Conservation (phyloP, 192 early-diverging fungal species). For the Allomyces macrogynus region DNA sequence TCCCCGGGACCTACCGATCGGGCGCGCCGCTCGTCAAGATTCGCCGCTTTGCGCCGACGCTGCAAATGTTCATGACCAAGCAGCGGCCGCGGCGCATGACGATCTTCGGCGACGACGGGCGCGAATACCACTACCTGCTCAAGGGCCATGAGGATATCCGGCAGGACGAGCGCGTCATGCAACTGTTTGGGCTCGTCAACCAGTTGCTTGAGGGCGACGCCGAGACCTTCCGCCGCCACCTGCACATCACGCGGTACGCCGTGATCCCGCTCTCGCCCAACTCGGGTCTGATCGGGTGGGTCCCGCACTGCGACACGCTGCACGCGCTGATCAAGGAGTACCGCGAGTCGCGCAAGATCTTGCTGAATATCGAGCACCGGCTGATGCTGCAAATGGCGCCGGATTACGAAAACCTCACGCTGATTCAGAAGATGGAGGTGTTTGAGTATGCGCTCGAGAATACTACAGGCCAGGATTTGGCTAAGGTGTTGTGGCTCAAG, state of each 20-base stretch:
- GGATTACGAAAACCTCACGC: constrained; percentile 28
- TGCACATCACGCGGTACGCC: constrained; percentile 74
- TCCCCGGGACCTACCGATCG: constrained; percentile 53
- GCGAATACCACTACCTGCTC: constrained; percentile 70
- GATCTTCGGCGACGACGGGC: constrained; percentile 72
- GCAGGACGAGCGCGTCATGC: constrained; percentile 98
- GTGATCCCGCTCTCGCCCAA: constrained; percentile 87
- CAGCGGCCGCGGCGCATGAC: constrained; percentile 71
- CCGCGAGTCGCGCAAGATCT: constrained; percentile 44
- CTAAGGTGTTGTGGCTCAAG: constrained; percentile 82
- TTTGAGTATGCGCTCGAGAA: constrained; percentile 81
- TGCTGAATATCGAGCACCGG: constrained; percentile 74
- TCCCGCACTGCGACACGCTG: constrained; percentile 72
- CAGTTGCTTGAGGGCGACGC: constrained; percentile 58
- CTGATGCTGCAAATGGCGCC: constrained; percentile 52
- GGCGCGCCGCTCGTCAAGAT: constrained; percentile 72
- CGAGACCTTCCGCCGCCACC: constrained; percentile 75
- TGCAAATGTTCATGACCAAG: constrained; percentile 79
- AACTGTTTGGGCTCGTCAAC: constrained; percentile 91
- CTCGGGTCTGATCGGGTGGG: constrained; percentile 85
- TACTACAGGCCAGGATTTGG: constrained; percentile 78
- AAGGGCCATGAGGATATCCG: constrained; percentile 97
- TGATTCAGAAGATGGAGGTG: constrained; percentile 83
- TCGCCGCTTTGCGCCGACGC: constrained; percentile 53
- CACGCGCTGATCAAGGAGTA: constrained; percentile 69